Conservation (phyloP, 495 filamentous ascomycete species). For the Paragyromitra xinjiangensis region DNA sequence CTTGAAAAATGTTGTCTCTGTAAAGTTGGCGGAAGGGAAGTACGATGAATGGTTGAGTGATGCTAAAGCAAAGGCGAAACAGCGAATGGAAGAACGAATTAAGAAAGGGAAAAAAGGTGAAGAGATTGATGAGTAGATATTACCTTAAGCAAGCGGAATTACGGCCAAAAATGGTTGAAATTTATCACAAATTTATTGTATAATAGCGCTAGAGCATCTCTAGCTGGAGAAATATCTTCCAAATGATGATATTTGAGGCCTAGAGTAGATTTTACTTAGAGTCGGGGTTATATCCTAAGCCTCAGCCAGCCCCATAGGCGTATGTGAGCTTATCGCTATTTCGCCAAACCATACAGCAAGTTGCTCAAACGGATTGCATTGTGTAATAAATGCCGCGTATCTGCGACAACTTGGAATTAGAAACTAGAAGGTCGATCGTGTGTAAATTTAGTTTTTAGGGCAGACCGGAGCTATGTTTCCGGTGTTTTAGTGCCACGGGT, state of each 20-base stretch:
- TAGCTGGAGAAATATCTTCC: not conserved
- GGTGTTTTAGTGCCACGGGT: too few species aligned
- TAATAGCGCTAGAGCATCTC: constrained; percentile 3
- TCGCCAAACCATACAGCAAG: not conserved
- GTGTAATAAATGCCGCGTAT: not conserved
- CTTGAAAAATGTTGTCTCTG: constrained; percentile 79
- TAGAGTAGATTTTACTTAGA: not conserved
- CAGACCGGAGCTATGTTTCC: too few species aligned
- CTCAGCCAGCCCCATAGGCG: not conserved
- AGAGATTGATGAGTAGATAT: constrained; percentile 40
- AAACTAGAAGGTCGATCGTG: not conserved
- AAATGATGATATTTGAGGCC: constrained; percentile 3
- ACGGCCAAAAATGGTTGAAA: not conserved
- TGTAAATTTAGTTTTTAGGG: too few species aligned
- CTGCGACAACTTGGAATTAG: not conserved
- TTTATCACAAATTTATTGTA: constrained; percentile 18
- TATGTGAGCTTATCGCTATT: not conserved
- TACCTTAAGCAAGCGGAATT: not conserved
- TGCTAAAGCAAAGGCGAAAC: constrained; percentile 75
- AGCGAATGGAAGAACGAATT: constrained; percentile 68
- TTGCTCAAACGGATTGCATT: not conserved
- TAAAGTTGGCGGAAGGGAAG: constrained; percentile 72
- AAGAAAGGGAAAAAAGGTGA: constrained; percentile 55
- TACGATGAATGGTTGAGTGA: constrained; percentile 83
- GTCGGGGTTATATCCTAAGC: constrained; percentile 1